A percentile compares a stretch with the other conserved stretches of the same genome.
These are phyloP conservation scores for Fusarium chlamydosporum DNA, from an alignment of 2,329 filamentous ascomycete genomes.

Conservation along the genomic window DNA sequence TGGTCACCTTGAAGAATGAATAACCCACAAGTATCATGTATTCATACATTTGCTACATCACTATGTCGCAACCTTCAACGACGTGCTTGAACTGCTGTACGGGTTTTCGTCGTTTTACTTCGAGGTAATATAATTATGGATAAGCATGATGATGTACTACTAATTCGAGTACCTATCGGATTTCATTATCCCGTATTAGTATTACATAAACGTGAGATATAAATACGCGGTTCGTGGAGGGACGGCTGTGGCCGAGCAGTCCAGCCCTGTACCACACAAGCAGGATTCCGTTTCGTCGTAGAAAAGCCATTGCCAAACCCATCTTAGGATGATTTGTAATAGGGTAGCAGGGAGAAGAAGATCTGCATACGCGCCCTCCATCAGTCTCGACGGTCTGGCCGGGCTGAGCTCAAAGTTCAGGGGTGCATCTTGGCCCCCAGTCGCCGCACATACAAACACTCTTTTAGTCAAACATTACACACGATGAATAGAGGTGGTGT, in stretches of 20 bases:
- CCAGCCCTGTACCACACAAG: neutral
- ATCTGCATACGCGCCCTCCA: slow-evolving; percentile 1
- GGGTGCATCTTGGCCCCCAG: neutral
- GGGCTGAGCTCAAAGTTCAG: neutral
- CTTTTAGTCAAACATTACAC: neutral
- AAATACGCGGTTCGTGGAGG: neutral
- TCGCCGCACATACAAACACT: neutral
- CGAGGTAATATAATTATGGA: neutral
- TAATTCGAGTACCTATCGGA: neutral
- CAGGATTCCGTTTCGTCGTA: neutral
- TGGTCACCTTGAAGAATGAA: neutral
- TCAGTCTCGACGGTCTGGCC: neutral
- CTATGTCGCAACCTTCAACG: neutral
- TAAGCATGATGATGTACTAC: neutral
- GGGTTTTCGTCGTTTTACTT: neutral
- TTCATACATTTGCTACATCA: neutral
- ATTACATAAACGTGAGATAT: neutral
- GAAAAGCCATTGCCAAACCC: neutral
- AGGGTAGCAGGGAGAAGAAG: neutral
- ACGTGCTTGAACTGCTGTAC: neutral
- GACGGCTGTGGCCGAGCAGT: neutral
- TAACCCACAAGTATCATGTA: neutral
- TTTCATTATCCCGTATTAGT: neutral
- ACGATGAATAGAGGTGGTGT: neutral
- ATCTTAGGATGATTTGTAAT: neutral